A percentile compares a stretch with the other conserved stretches of the same genome.
phyloP scores from a whole-genome alignment of 2,329 filamentous ascomycete genomes.

The Pseudogymnoascus sp. region DNA sequence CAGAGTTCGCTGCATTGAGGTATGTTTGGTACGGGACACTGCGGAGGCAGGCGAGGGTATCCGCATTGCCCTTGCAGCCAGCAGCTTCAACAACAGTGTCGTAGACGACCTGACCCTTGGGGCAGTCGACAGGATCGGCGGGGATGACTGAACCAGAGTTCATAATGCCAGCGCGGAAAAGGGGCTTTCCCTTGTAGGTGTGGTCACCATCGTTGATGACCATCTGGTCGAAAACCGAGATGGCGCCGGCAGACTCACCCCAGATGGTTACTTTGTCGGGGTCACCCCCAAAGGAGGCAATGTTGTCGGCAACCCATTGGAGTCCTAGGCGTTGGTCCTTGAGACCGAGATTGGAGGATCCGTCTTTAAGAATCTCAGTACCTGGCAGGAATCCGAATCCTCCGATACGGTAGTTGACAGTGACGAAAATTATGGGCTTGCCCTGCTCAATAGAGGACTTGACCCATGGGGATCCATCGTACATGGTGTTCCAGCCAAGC shows the following conservation, averaged over 20 bases:
- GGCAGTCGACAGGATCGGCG: conserved; percentile 54
- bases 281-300: conserved; percentile 70
- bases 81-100: conserved; percentile 51
- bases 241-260: conserved; percentile 61
- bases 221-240: conserved; percentile 72
- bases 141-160: conserved; percentile 59
- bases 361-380: conserved; percentile 58
- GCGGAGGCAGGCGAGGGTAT: conserved; percentile 61
- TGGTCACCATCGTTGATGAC: conserved; percentile 63
- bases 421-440: conserved; percentile 65
- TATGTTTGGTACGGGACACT: conserved; percentile 49
- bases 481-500: conserved; percentile 43
- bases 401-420: conserved; percentile 69
- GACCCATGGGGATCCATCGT: conserved; percentile 44
- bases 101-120: conserved; percentile 58
- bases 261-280: conserved; percentile 71
- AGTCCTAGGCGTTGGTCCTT: conserved; percentile 65
- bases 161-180: conserved; percentile 76
- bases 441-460: conserved; percentile 36
- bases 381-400: conserved; percentile 69
- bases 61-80: conserved; percentile 49
- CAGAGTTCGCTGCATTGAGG: conserved; percentile 59
- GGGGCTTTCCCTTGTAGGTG: conserved; percentile 63
- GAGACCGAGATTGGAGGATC: conserved; percentile 61
- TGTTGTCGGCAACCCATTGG: conserved; percentile 72